Evolutionary conservation across 768 basidiomycete species (phyloP), one percentile per base, ranked within the genome.

Genomic region (Polyporus arcularius): DNA sequence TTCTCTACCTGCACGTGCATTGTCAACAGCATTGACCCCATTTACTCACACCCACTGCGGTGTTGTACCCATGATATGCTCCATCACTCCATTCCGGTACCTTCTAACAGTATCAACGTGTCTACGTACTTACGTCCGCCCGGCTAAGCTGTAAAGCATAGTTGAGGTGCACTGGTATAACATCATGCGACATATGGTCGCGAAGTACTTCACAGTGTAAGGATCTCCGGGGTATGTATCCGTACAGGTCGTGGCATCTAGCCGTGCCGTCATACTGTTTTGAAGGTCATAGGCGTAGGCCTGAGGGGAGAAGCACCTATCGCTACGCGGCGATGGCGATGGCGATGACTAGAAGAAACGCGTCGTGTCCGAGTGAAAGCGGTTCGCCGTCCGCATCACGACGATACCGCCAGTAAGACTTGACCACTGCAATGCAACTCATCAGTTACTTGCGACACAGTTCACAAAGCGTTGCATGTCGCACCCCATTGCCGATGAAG

Each of bases 401-500:
- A 78, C 78, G 46, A 80, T 71, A 47, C 80, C 80, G 11, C 80
- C 78, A 0, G 80, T 81, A 63, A 82, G 39, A 61, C 81, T 82
- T 45, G 81, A 82, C 57, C 77, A 82, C 80, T 82, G 58, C 35
- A n/a, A 32, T 8, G 31, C 21, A 16, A 57, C 15, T 46, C 42
- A 10, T 9, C n/a, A 35, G 39, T 56, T 53, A 53, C 16, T 3
- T 0, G 14, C 0, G 28, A n/a, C 0, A 26, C 26, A 18, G 4
- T 5, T 15, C 28, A 4, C 21, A 35, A 16, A 21, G 18, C 55
- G 38, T 5, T 38, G 18, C n/a, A 56, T 11, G 4, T 81, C 86
- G 64, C 68, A 87, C 87, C 61, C 88, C 89, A 68, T 89, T 90
- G 9, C 89, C 89, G 51, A 90, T 73, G 62, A 90, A 85, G 54